These are phyloP conservation scores for Glycine tomentella DNA, from an alignment of 306 rosid species.

Conservation along the genomic window DNA sequence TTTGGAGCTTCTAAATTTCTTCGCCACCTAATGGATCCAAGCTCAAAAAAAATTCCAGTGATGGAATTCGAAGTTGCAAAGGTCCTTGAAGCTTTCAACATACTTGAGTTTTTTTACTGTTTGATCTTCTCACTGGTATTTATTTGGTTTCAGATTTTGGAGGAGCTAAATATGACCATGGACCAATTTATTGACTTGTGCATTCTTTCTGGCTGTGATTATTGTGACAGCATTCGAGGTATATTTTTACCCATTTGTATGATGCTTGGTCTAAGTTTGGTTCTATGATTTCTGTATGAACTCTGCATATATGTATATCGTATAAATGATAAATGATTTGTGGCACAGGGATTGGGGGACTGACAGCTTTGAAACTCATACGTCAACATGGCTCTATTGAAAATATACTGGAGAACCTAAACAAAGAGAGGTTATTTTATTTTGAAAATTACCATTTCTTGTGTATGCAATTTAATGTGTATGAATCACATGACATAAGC, in stretches of 20 bases:
- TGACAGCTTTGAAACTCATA: conserved; percentile 91
- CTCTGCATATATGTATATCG: conserved; percentile 11
- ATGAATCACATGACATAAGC: conserved; percentile 18
- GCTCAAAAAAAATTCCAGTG: conserved; percentile 94
- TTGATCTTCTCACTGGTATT: conserved; percentile 42
- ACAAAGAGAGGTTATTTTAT: conserved; percentile 75
- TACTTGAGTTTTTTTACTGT: conserved; percentile 16
- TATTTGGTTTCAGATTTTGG: conserved; percentile 72
- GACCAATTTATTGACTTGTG: conserved; percentile 96
- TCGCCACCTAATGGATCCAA: conserved; percentile 98
- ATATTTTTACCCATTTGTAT: conserved; percentile 24
- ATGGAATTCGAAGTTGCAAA: conserved; percentile 95
- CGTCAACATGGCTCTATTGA: conserved; percentile 96
- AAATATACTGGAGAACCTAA: conserved; percentile 80
- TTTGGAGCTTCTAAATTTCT: conserved; percentile 96
- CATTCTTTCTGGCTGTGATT: conserved; percentile 98
- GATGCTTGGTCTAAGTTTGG: conserved; percentile 13
- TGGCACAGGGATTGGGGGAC: conserved; percentile 90
- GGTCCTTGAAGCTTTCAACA: conserved; percentile 58
- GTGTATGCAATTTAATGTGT: conserved; percentile 13
- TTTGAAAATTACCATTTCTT: conserved; percentile 24
- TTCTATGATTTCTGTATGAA: conserved; percentile 21
- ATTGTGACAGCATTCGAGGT: conserved; percentile 96
- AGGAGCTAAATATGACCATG: conserved; percentile 83
- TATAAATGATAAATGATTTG: conserved; percentile 26